Conservation (phyloP, 2,329 filamentous ascomycete genomes). For the Exophiala bonariae region DNA sequence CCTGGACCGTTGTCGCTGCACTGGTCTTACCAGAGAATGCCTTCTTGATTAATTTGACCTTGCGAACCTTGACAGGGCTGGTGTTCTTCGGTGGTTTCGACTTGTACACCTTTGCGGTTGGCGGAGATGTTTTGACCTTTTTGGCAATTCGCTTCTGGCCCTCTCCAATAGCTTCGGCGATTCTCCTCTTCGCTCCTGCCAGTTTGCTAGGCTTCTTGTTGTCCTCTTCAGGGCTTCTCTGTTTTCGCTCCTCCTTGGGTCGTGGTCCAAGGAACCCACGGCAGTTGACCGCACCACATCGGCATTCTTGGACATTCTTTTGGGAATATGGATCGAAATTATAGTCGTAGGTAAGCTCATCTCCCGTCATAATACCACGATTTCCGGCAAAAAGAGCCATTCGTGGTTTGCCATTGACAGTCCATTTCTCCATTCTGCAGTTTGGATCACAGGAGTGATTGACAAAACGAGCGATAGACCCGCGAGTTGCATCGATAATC, state of each 20-base stretch:
- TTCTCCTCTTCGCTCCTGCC: constrained; percentile 27
- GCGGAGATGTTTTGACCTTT: constrained; percentile 15
- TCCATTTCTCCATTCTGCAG: constrained; percentile 97
- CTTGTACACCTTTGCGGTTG: constrained; percentile 12
- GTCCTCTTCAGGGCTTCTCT: constrained; percentile 18
- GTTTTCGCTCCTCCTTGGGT: constrained; percentile 52
- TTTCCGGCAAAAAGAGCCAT: constrained; percentile 97
- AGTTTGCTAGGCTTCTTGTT: constrained; percentile 22
- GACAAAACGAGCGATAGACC: constrained; percentile 94
- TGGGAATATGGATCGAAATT: constrained; percentile 66
- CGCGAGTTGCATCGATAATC: constrained; percentile 88
- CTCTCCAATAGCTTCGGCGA: constrained; percentile 25
- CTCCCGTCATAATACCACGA: constrained; percentile 84
- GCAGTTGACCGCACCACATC: constrained; percentile 61
- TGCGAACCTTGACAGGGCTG: constrained; percentile 18
- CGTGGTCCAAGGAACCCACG: constrained; percentile 60
- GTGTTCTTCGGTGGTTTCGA: constrained; percentile 4
- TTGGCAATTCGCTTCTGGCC: constrained; percentile 20
- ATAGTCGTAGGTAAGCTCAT: constrained; percentile 94
- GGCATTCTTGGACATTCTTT: constrained; percentile 64
- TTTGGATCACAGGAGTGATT: constrained; percentile 98
- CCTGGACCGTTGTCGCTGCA: constrained; percentile 1
- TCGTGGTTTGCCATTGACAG: constrained; percentile 85
- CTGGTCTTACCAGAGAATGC: constrained; percentile 12
- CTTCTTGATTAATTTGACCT: constrained; percentile 15